Evolutionary conservation across 148 eudicot genomes (phyloP), one percentile per base, ranked within the genome.

Genomic region (Chenopodium quinoa): DNA sequence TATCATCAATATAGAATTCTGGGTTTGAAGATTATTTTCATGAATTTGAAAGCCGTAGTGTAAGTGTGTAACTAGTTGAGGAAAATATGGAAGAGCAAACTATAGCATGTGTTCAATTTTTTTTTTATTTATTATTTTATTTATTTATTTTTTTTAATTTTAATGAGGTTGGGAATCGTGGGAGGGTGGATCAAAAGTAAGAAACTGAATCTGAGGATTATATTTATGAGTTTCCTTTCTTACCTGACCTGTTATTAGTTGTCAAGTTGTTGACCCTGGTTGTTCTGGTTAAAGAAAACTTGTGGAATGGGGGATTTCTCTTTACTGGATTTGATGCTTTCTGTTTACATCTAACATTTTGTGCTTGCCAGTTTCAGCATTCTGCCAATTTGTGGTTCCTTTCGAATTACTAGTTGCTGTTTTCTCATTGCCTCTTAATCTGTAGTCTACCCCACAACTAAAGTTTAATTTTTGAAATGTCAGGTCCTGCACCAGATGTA

Each of bases 401-500:
- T 31, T 71, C 7, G 70, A 46, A 76, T 25, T 22, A 62, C 44
- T 8, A 10, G 32, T 52, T 16, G 13, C 76, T 68, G 14, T 25
- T 27, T 37, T 23, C 23, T 64, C 58, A 37, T 44, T 64, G 47
- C 50, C 58, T 63, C 40, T 52, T 23, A 50, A 12, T 16, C 0
- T 65, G 25, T 52, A 31, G 9, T 40, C n/a, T 80, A 4, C 85
- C 12, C 63, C 2, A 56, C 13, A 40, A 44, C 20, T 34, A 71
- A 68, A 46, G 67, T 34, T 71, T 7, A 29, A 74, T 34, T 52
- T 73, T 46, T 44, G 7, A 56, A 77, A 68, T 91, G 78, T 73
- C 87, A 95, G 99, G 99, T 85, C 99, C 98, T 47, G 83, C 86
- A 8, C 98, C 99, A 19, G 98, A 93, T 83, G 92, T 90, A 75